These are phyloP conservation scores for Cryptococcus jaspeensis DNA, from an alignment of 1,284 basidiomycete species.

Conservation along the genomic window DNA sequence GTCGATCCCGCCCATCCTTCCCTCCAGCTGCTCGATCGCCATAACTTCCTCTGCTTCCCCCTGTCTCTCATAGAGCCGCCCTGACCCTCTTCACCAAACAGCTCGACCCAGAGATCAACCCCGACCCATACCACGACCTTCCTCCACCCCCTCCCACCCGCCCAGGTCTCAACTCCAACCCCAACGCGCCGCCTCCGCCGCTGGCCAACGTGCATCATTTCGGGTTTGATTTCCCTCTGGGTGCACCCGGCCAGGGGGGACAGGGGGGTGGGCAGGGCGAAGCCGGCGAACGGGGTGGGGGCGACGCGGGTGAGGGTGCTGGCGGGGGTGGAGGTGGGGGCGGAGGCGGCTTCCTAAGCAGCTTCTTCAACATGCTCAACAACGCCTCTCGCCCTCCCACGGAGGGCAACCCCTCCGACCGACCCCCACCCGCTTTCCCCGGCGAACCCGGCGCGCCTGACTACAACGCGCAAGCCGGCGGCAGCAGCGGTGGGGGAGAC, in stretches of 20 bases:
- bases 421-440: not conserved
- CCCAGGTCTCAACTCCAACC: conserved; percentile 10
- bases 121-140: conserved; percentile 43
- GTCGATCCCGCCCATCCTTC: not conserved
- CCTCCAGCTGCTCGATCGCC: not conserved
- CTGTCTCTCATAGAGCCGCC: too few relatives aligned
- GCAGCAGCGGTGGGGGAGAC: not conserved
- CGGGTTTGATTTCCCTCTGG: too few relatives aligned
- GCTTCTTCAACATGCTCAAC: conserved; percentile 11
- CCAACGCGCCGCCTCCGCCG: conserved; percentile 1
- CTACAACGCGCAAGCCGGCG: not conserved
- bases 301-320: too few relatives aligned
- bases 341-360: conserved; percentile 8
- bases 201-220: conserved; percentile 1
- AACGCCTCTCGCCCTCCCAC: not conserved
- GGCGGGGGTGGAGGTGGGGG: too few relatives aligned
- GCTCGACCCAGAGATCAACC: conserved; percentile 45
- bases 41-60: too few relatives aligned
- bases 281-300: too few relatives aligned
- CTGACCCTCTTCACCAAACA: too few relatives aligned
- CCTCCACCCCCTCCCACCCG: conserved; percentile 38
- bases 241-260: conserved; percentile 3
- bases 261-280: too few relatives aligned
- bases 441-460: not conserved
- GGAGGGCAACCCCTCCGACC: not conserved